A percentile compares a stretch with the other conserved stretches of the same genome.
Evolutionary conservation across 2,329 filamentous ascomycete genomes (phyloP).

Genomic region (Venturia effusa): DNA sequence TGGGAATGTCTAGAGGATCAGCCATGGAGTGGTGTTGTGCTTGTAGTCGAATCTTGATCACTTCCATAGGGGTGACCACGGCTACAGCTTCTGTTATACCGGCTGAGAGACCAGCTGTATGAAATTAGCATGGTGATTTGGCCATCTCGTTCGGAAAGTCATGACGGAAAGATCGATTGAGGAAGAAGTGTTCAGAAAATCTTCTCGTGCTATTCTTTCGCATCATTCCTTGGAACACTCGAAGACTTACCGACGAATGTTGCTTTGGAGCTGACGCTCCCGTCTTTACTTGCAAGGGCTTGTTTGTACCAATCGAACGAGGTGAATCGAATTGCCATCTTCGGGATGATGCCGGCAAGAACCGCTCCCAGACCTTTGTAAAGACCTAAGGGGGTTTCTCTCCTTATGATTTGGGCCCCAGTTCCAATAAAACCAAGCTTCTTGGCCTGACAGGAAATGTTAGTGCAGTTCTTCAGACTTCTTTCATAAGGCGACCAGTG

Average conservation of each 20-base stretch:
- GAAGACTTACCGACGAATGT: conserved; percentile 55
- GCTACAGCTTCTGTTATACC: conserved; percentile 94
- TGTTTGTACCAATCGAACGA: conserved; percentile 96
- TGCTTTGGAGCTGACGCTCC: conserved; percentile 55
- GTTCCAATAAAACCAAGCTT: conserved; percentile 81
- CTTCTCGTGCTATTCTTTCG: background rate
- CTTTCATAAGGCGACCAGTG: background rate
- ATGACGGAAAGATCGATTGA: background rate
- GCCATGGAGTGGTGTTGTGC: conserved; percentile 97
- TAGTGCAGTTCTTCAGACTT: background rate
- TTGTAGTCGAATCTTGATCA: conserved; percentile 96
- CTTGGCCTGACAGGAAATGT: conserved; percentile 42
- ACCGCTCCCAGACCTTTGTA: conserved; percentile 99
- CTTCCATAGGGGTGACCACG: conserved; percentile 97
- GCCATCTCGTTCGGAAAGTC: no score
- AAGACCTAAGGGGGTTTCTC: conserved; percentile 82
- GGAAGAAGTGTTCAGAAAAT: background rate
- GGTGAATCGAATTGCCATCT: conserved; percentile 99
- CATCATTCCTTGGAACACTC: background rate
- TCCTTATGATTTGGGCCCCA: conserved; percentile 73
- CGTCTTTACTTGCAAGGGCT: conserved; percentile 57
- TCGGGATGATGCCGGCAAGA: conserved; percentile 89
- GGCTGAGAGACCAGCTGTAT: conserved; percentile 69
- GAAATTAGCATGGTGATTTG: background rate
- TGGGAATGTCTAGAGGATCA: conserved; percentile 88